Evolutionary conservation across 129 eudicot genomes (phyloP).

Genomic region (Tanacetum coccineum): DNA sequence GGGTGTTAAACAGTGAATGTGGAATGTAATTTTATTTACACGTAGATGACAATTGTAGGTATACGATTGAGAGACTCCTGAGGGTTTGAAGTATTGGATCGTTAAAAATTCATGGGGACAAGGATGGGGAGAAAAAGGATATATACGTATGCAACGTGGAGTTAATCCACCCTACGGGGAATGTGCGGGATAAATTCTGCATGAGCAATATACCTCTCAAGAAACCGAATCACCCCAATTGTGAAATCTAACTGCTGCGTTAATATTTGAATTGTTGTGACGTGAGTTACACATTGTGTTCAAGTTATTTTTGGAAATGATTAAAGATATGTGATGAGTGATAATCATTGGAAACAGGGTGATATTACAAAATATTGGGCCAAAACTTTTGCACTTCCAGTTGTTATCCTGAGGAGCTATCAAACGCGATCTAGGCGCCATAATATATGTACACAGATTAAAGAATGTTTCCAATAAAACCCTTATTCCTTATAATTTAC

Average conservation of each 20-base stretch:
- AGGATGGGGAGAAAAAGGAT: constrained; percentile 27
- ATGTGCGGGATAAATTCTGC: constrained; percentile 7
- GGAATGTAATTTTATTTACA: constrained; percentile 58
- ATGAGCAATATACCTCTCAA: constrained; percentile 1
- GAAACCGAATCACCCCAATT: background rate
- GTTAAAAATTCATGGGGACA: constrained; percentile 28
- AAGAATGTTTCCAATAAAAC: too few relatives aligned
- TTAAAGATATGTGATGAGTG: too few relatives aligned
- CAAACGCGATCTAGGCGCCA: too few relatives aligned
- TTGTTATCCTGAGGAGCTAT: too few relatives aligned
- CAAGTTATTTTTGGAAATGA: too few relatives aligned
- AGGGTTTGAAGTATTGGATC: constrained; percentile 23
- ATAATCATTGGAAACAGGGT: too few relatives aligned
- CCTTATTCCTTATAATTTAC: too few relatives aligned
- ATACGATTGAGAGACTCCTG: constrained; percentile 12
- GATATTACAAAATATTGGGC: too few relatives aligned
- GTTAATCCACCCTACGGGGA: background rate
- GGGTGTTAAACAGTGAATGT: constrained; percentile 69
- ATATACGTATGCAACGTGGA: constrained; percentile 2
- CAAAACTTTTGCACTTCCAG: too few relatives aligned
- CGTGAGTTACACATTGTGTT: too few relatives aligned
- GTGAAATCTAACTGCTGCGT: background rate
- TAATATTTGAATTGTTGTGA: too few relatives aligned
- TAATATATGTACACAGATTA: too few relatives aligned
- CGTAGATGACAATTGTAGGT: constrained; percentile 20